Base-by-base conservation (phyloP, 2,329 filamentous ascomycete genomes). In the Botrytis byssoidea region DNA sequence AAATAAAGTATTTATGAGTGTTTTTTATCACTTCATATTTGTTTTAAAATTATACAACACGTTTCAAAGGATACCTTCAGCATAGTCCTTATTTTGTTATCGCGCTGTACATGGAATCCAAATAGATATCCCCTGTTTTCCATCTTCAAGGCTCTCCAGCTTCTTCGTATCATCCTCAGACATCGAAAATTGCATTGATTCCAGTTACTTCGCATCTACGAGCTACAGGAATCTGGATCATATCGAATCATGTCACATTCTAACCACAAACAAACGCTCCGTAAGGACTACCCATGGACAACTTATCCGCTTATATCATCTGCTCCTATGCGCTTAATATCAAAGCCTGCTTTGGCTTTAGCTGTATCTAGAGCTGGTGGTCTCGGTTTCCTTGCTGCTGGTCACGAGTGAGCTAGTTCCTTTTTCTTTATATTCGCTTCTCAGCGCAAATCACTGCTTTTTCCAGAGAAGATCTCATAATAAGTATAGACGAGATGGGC, bases 281-380 rank as follows among this genome's bases (percentile, higher is more conserved):
- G 70, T 37, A 71, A 66, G n/a, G 68, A 71, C 60, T 75, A 74
- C 25, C 72, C 74, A 68, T 75, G 74, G 74, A 72, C 59, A 44
- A 44, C 63, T 29, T 60, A 69, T 63, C 74, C 74, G 29, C 55
- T 92, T 32, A 85, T 94, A 44, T 84, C 86, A 64, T 84, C 85
- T 55, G 91, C 90, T 1, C 92, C 92, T 0, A 93, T 94, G 92
- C 87, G 90, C 64, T 84, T 89, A 51, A 88, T 93, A 86, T 77
- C 85, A 81, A 79, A 86, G 80, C 75, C 85, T 79, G 77, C 82
- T 0, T 85, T 93, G 4, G 89, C 90, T 4, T 83, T 89, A 46
- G 86, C 89, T 61, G 86, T 93, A 22, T 89, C 88, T 3, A 82
- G 82, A 77, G 86, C 88, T 46, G 85, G 86, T 8, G 86, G 86